Evolutionary conservation across 164 flowering plant genomes (phyloP).

Genomic region (Echeveria elegans): DNA sequence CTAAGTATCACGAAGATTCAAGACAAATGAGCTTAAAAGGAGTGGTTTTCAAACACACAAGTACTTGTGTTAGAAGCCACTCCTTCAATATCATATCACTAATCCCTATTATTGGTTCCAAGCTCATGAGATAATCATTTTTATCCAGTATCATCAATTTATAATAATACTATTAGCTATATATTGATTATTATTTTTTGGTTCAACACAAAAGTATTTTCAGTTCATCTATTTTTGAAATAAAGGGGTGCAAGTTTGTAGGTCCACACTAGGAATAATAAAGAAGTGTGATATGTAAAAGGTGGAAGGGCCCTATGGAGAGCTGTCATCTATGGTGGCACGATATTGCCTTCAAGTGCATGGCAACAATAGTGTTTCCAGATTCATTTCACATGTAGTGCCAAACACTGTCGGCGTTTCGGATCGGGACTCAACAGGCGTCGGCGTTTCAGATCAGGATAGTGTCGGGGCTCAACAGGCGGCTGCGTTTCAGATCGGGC

Average conservation of each 20-base stretch:
- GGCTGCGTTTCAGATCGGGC: too few relatives aligned
- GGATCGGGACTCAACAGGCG: too few relatives aligned
- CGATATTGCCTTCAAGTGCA: constrained; percentile 1
- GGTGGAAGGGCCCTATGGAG: neutral
- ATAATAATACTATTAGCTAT: too few relatives aligned
- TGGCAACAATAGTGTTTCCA: neutral
- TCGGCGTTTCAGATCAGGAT: too few relatives aligned
- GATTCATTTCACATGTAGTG: neutral
- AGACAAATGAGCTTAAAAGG: neutral
- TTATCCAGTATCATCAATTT: too few relatives aligned
- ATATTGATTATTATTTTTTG: too few relatives aligned
- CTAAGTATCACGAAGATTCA: neutral
- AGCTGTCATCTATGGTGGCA: constrained; percentile 6
- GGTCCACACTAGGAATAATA: neutral
- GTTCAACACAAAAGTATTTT: neutral
- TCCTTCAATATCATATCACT: neutral
- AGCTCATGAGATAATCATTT: neutral
- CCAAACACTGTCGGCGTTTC: too few relatives aligned
- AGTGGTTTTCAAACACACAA: neutral
- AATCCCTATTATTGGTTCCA: neutral
- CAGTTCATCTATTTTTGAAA: neutral
- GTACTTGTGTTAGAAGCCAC: neutral
- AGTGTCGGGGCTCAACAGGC: too few relatives aligned
- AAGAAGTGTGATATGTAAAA: neutral
- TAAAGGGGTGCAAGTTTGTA: neutral